These are phyloP conservation scores for Colletotrichum ledebouriae DNA, from an alignment of 2,329 filamentous ascomycete species.

Conservation along the genomic window DNA sequence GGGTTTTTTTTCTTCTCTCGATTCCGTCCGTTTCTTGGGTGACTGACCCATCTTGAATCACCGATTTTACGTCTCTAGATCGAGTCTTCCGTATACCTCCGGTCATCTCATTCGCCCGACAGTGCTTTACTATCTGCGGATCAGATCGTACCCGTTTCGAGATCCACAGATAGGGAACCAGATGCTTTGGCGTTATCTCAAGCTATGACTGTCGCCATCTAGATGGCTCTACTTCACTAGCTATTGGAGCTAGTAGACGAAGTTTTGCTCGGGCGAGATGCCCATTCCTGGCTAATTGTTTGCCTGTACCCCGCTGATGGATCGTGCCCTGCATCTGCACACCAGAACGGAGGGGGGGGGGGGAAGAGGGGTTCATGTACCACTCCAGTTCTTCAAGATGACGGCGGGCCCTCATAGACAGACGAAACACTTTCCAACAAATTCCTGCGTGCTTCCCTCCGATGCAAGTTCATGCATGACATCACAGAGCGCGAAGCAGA, in stretches of 20 bases:
- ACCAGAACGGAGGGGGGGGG: background rate
- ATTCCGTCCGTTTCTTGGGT: conserved; percentile 3
- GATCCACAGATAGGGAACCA: conserved; percentile 41
- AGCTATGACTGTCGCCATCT: conserved; percentile 23
- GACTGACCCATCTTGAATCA: conserved; percentile 8
- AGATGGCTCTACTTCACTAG: background rate
- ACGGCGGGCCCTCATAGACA: background rate
- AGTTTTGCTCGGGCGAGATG: conserved; percentile 1
- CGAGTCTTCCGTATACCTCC: conserved; percentile 30
- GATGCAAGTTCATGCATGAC: conserved; percentile 44
- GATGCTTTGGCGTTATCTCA: conserved; percentile 33
- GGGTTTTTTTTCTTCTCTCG: conserved; percentile 20
- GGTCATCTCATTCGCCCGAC: conserved; percentile 26
- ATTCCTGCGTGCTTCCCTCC: conserved; percentile 5
- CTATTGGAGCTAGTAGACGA: background rate
- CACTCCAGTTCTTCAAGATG: too few species aligned
- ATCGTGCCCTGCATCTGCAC: conserved; percentile 12
- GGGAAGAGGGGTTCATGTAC: too few species aligned
- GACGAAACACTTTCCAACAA: conserved; percentile 2
- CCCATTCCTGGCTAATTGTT: conserved; percentile 1
- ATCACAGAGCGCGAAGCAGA: conserved; percentile 31
- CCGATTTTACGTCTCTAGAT: conserved; percentile 27
- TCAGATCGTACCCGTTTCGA: conserved; percentile 37
- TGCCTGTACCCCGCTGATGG: conserved; percentile 15
- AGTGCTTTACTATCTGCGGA: conserved; percentile 35